Conservation (phyloP, 2,329 filamentous ascomycete species). For the Oidium heveae region DNA sequence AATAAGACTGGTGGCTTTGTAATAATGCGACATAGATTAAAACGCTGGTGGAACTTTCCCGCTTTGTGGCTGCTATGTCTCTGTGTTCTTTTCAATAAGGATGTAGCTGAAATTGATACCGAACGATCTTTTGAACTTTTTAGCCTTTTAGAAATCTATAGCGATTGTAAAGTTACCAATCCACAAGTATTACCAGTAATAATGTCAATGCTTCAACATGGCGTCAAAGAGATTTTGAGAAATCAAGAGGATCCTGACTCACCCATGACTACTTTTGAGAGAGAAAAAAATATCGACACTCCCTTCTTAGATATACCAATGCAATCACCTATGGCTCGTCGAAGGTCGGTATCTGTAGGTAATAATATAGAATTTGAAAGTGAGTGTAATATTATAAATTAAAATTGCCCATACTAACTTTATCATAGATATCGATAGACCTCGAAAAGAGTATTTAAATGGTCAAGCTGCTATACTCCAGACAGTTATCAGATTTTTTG, state of each 20-base stretch:
- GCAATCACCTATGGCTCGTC: slow-evolving; percentile 3
- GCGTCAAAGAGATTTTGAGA: slow-evolving; percentile 43
- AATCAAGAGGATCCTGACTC: slow-evolving; percentile 34
- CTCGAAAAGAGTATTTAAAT: slow-evolving; percentile 23
- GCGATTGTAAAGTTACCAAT: slow-evolving; percentile 39
- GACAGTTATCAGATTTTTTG: slow-evolving; percentile 54
- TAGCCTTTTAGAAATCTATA: slow-evolving; percentile 50
- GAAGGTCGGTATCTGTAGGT: slow-evolving; percentile 39
- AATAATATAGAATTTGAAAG: slow-evolving; percentile 29
- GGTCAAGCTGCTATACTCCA: slow-evolving; percentile 43
- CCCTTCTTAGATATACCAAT: neutral
- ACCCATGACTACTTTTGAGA: slow-evolving; percentile 15
- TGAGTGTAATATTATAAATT: slow-evolving; percentile 15
- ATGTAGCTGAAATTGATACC: slow-evolving; percentile 51
- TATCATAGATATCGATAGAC: slow-evolving; percentile 16
- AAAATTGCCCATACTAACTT: slow-evolving; percentile 1
- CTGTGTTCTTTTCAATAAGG: slow-evolving; percentile 64
- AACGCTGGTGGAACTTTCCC: slow-evolving; percentile 69
- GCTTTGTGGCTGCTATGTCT: slow-evolving; percentile 74
- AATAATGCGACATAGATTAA: slow-evolving; percentile 60
- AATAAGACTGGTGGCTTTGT: slow-evolving; percentile 78
- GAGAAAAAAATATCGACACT: slow-evolving; percentile 3
- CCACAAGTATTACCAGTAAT: slow-evolving; percentile 62
- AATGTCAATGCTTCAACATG: slow-evolving; percentile 66
- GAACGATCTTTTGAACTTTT: slow-evolving; percentile 49